Evolutionary conservation across 1,284 basidiomycete genomes (phyloP), one percentile per base, ranked within the genome.

Genomic region (Neonothopanus nambi): DNA sequence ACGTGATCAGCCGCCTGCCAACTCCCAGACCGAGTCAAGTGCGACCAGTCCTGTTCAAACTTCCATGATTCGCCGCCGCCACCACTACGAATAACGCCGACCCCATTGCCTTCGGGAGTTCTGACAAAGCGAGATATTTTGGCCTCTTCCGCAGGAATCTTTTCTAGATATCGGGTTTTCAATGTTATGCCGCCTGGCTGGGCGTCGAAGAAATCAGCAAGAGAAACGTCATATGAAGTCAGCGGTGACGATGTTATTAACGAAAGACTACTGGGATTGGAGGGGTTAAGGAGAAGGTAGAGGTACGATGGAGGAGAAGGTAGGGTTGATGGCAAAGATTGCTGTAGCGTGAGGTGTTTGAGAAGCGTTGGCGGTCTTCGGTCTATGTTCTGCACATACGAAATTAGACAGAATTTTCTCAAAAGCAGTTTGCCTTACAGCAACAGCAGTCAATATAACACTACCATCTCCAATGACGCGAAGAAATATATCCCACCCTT

Each of bases 341-440:
- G 80, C 23, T 89, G 81, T 13, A 94, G 70, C 3, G 81, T 84
- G 62, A 91, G 87, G 48, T 90, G 85, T 63, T 81, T 84, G 33
- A 95, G 76, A 7, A 95, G 75, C 1, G 93, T 94, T 1, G 93
- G 93, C 5, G 94, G 93, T 59, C 88, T 81, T n/a, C 88, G 80
- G 64, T 95, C 92, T 57, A 96, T 84, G 68, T 95, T 94, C 93
- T 84, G 56, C 15, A 45, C 18, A 26, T 33, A 48, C n/a, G 24
- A 45, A 20, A 44, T 23, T 36, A 40, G 21, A 33, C 30, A 33
- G 7, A 11, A 13, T 33, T 33, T 33, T 9, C 13, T 9, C 3
- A 33, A 33, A 9, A 33, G 8, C 9, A 33, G n/a, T 23, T 35
- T 17, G 45, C 72, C 89, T 66, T 67, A 92, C 92, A 40, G 85